Percentiles rank a stretch among this genome's conserved stretches.
phyloP scores from a whole-genome alignment of 345 rosid genomes.

The Microthlaspi erraticum region DNA sequence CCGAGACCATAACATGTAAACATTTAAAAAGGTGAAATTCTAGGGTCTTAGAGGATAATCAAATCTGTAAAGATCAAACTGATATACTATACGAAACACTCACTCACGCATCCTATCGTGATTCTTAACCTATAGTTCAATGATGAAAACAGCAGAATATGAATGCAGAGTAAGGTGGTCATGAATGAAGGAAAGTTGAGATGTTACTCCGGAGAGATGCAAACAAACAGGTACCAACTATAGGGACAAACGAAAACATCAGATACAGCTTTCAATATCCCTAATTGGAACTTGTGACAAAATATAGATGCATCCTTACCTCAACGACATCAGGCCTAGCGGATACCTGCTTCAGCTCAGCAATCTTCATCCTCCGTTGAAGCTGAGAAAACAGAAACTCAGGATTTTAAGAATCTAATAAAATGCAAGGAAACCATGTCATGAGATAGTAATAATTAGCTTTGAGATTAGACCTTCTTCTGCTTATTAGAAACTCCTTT shows the following conservation, averaged over 20 bases:
- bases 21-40: too few species aligned
- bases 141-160: neutral
- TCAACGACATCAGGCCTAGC: constrained; percentile 99
- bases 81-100: neutral
- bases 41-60: too few species aligned
- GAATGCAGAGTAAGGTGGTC: neutral
- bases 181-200: constrained; percentile 8
- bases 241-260: too few species aligned
- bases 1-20: too few species aligned
- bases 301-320: constrained; percentile 55
- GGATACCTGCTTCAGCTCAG: constrained; percentile 88
- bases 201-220: neutral
- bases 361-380: constrained; percentile 91
- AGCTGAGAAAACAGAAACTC: constrained; percentile 56
- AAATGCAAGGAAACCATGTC: neutral
- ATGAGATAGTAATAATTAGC: neutral
- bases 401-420: constrained; percentile 11
- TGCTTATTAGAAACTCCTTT: constrained; percentile 86
- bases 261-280: too few species aligned
- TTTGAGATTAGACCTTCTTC: constrained; percentile 58
- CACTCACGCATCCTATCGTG: neutral
- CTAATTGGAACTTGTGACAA: too few species aligned
- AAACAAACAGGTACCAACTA: too few species aligned
- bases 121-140: neutral
- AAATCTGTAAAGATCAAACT: too few species aligned